Base-by-base conservation (phyloP, 75 land plant species). In the Pinus tabuliformis region DNA sequence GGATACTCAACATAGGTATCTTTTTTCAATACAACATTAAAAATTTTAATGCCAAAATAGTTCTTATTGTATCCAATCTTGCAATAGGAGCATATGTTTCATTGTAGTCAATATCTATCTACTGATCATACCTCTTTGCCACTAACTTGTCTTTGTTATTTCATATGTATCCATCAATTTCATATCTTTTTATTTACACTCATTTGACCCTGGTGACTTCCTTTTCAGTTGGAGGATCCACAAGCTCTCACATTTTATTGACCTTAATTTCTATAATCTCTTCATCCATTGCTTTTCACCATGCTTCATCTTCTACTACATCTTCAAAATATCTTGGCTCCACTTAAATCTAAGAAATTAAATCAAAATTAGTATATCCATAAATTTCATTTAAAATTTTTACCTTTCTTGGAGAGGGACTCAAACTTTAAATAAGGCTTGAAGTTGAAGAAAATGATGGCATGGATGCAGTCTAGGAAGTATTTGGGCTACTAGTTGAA, bases 191-290 rank as follows among this genome's bases (percentile, higher is more conserved):
- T 21, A 72, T 72, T 17, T 59, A 72, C 28, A 72, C 37, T 60
- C 75, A 72, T 49, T 78, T 78, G 0, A 56, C 21, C 15, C 21
- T 0, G 45, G 72, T 78, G 16, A 62, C 76, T 17, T 58, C 5
- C 14, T 59, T 70, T 14, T 58, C 75, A 36, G 1, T 75, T 0
- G 75, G 74, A 42, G 70, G 56, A 9, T 37, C 11, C 12, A n/a
- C 28, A 17, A 77, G n/a, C 7, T 63, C 75, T 74, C 78, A 77
- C n/a, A 74, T 68, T 21, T 65, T 20, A 56, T 77, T 77, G 16
- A n/a, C 22, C 4, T 65, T 12, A 57, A 68, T 36, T 11, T 0
- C 20, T 22, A 9, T 3, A 7, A 65, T 39, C n/a, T 77, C 73
- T 9, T 77, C 57, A 33, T 77, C 37, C 45, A 77, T 37, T 24